Percentiles rank a stretch among this genome's conserved stretches.
Evolutionary conservation across 1,139 yeast species (phyloP).

Genomic region (Zygosaccharomyces sapae): DNA sequence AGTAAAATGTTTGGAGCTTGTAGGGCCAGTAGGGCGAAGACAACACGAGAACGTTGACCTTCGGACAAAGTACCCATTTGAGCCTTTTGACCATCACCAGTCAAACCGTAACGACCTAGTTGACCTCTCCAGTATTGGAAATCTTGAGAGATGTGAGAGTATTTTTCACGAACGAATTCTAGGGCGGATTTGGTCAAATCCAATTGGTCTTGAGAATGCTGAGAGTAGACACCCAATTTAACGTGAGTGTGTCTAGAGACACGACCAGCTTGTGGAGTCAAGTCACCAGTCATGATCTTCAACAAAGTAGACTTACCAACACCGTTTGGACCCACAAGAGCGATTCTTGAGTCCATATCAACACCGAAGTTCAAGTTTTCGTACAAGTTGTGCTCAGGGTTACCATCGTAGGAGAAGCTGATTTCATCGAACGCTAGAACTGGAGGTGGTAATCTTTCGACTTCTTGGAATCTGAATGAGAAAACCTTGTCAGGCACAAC

Average conservation of each 20-base stretch:
- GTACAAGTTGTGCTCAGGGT: constrained; percentile 81
- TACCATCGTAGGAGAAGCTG: constrained; percentile 87
- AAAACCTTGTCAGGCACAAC: constrained; percentile 92
- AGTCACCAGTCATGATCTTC: constrained; percentile 93
- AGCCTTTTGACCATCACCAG: constrained; percentile 98
- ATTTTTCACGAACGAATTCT: constrained; percentile 94
- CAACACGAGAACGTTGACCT: constrained; percentile 99
- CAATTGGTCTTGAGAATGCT: constrained; percentile 97
- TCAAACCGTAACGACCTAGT: constrained; percentile 95
- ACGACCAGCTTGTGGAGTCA: constrained; percentile 87
- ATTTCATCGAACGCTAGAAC: constrained; percentile 95
- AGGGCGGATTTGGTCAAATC: constrained; percentile 92
- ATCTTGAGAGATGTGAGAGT: constrained; percentile 86
- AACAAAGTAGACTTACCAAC: constrained; percentile 96
- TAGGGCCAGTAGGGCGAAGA: constrained; percentile 89
- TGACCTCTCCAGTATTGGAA: constrained; percentile 99
- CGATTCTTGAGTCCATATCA: constrained; percentile 98
- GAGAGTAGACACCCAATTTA: constrained; percentile 97
- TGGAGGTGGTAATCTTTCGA: constrained; percentile 98
- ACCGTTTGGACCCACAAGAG: constrained; percentile 99
- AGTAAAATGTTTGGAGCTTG: constrained; percentile 92
- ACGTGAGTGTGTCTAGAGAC: constrained; percentile 96
- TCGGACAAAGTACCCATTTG: constrained; percentile 98
- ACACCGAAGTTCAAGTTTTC: constrained; percentile 93
- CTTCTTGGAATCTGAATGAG: constrained; percentile 90